phyloP scores from a whole-genome alignment of 805 yeast species.

The Maudiozyma saulgeensis region DNA sequence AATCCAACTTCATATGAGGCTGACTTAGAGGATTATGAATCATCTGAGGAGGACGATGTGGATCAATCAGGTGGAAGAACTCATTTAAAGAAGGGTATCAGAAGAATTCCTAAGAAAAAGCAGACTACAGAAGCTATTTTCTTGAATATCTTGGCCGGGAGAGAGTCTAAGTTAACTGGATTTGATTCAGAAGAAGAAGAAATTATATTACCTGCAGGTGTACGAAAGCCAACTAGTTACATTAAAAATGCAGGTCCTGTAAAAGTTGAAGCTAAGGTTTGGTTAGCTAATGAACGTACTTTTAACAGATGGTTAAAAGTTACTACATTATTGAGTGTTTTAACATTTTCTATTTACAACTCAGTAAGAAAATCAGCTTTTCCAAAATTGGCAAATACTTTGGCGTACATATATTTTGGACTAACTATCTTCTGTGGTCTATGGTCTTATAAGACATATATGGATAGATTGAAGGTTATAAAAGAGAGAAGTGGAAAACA shows the following conservation, averaged over 20 bases:
- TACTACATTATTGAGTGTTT: slow-evolving; percentile 69
- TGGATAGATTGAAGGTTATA: slow-evolving; percentile 61
- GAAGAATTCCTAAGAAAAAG: slow-evolving; percentile 18
- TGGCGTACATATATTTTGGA: slow-evolving; percentile 74
- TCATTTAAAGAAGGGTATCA: slow-evolving; percentile 3
- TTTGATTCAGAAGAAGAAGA: slow-evolving; percentile 85
- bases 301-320: slow-evolving; percentile 93
- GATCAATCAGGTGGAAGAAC: slow-evolving; percentile 3
- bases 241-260: slow-evolving; percentile 86
- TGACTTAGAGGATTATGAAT: slow-evolving; percentile 49
- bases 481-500: slow-evolving; percentile 77
- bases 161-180: slow-evolving; percentile 37
- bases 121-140: slow-evolving; percentile 25
- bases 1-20: slow-evolving; percentile 23
- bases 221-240: slow-evolving; percentile 65
- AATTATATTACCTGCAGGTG: slow-evolving; percentile 80
- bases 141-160: slow-evolving; percentile 32
- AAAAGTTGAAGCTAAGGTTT: slow-evolving; percentile 93
- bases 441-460: slow-evolving; percentile 83
- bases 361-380: slow-evolving; percentile 62
- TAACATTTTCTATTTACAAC: slow-evolving; percentile 76
- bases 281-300: slow-evolving; percentile 97
- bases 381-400: slow-evolving; percentile 48
- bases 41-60: slow-evolving; percentile 35
- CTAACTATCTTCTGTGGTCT: slow-evolving; percentile 73